Percentiles rank a stretch among this genome's conserved stretches.
phyloP scores from a whole-genome alignment of 2,329 filamentous ascomycete genomes.

The Sarocladium brachiariae region DNA sequence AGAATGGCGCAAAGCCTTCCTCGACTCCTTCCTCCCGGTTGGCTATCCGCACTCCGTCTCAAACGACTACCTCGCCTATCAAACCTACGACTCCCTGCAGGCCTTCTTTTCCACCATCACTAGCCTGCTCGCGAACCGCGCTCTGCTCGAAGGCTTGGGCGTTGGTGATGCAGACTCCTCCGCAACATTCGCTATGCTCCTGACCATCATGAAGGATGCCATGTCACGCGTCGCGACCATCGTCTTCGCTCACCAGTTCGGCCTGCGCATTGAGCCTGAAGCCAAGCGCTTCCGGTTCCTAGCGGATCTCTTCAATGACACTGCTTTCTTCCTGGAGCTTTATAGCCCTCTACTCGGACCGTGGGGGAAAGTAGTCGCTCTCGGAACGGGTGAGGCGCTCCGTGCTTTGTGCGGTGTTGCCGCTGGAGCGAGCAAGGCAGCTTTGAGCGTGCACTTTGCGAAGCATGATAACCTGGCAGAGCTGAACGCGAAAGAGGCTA shows the following conservation, averaged over 20 bases:
- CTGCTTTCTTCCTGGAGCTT: conserved; percentile 78
- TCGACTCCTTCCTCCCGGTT: conserved; percentile 72
- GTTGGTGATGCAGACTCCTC: conserved; percentile 75
- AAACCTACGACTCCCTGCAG: conserved; percentile 67
- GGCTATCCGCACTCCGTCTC: conserved; percentile 88
- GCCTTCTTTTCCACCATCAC: conserved; percentile 80
- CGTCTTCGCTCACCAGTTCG: conserved; percentile 74
- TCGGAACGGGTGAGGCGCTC: conserved; percentile 44
- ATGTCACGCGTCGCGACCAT: conserved; percentile 80
- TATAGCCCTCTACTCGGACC: conserved; percentile 66
- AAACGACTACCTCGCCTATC: conserved; percentile 72
- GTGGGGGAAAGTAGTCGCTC: conserved; percentile 40
- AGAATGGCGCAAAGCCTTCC: conserved; percentile 37
- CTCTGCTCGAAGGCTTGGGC: conserved; percentile 72
- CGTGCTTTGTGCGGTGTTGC: conserved; percentile 77
- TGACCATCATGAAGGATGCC: conserved; percentile 76
- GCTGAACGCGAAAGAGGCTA: conserved; percentile 90
- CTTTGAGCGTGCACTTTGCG: conserved; percentile 87
- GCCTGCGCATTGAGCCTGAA: conserved; percentile 78
- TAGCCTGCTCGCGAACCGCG: conserved; percentile 70
- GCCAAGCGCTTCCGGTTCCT: conserved; percentile 85
- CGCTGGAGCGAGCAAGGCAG: conserved; percentile 83
- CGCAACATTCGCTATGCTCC: conserved; percentile 71
- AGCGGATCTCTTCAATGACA: conserved; percentile 83
- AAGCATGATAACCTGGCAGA: conserved; percentile 81